These are phyloP conservation scores for Agapanthus africanus DNA, from an alignment of 106 monocot genomes.

Conservation along the genomic window DNA sequence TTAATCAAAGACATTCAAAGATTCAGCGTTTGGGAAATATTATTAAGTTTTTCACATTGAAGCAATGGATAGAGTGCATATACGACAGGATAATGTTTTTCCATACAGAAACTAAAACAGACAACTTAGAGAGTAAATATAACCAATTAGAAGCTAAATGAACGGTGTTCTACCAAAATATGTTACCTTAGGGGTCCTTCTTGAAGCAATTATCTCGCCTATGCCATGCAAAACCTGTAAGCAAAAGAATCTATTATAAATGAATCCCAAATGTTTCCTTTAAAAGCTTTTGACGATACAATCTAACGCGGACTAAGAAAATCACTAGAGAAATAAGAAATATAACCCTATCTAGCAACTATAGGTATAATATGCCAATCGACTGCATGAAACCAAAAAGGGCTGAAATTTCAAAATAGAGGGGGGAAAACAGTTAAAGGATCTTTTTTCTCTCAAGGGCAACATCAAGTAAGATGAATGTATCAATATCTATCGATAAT, in stretches of 20 bases:
- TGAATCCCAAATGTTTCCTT: background rate
- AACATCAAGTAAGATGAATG: background rate
- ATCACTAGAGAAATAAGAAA: background rate
- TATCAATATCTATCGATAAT: too few relatives aligned
- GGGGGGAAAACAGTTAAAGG: too few relatives aligned
- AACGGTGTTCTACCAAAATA: slow-evolving; percentile 4
- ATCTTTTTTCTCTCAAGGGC: background rate
- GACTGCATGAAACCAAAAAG: background rate
- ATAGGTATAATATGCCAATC: background rate
- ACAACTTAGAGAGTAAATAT: background rate
- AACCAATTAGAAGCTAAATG: background rate
- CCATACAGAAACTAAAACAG: background rate
- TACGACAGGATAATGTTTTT: too few relatives aligned
- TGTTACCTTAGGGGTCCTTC: slow-evolving; percentile 64
- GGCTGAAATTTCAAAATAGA: background rate
- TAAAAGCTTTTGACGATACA: background rate
- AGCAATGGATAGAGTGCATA: too few relatives aligned
- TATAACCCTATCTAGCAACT: background rate
- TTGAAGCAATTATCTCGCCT: slow-evolving; percentile 69
- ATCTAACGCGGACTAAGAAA: background rate
- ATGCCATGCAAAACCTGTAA: slow-evolving; percentile 69
- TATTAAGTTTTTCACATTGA: too few relatives aligned
- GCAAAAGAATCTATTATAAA: too few relatives aligned
- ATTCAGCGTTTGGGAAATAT: too few relatives aligned
- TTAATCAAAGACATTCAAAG: too few relatives aligned